Evolutionary conservation across 2,329 filamentous ascomycete species (phyloP).

Genomic region (Neodidymelliopsis sp.): DNA sequence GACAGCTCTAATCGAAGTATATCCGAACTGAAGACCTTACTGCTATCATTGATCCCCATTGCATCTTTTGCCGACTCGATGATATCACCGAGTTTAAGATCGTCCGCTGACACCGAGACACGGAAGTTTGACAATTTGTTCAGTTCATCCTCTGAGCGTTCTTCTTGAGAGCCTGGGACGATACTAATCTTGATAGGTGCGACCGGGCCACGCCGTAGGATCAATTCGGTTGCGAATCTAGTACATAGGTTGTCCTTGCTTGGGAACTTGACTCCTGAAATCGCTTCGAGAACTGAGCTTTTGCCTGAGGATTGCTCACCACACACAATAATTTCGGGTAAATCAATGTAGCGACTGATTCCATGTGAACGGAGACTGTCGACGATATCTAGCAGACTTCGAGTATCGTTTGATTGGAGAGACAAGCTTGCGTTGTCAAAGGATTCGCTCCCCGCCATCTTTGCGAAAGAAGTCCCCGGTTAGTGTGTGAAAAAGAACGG

Average conservation of each 20-base stretch:
- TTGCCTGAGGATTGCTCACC: slow-evolving; percentile 38
- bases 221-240: slow-evolving; percentile 67
- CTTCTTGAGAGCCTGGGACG: slow-evolving; percentile 16
- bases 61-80: slow-evolving; percentile 59
- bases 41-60: slow-evolving; percentile 53
- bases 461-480: neutral
- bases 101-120: slow-evolving; percentile 3
- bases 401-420: slow-evolving; percentile 55
- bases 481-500: too few relatives aligned
- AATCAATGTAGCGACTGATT: slow-evolving; percentile 39
- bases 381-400: slow-evolving; percentile 59
- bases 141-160: slow-evolving; percentile 5
- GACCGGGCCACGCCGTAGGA: slow-evolving; percentile 55
- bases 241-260: slow-evolving; percentile 65
- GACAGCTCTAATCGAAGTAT: slow-evolving; percentile 37
- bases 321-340: slow-evolving; percentile 47
- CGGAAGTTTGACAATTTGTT: slow-evolving; percentile 17
- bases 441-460: neutral
- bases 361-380: slow-evolving; percentile 58
- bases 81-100: slow-evolving; percentile 17
- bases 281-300: slow-evolving; percentile 39
- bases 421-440: slow-evolving; percentile 18
- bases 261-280: slow-evolving; percentile 65
- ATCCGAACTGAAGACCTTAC: slow-evolving; percentile 31
- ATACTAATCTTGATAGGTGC: slow-evolving; percentile 55